Base-by-base conservation (phyloP, 208 protist species). In the Herpetomonas muscarum region DNA sequence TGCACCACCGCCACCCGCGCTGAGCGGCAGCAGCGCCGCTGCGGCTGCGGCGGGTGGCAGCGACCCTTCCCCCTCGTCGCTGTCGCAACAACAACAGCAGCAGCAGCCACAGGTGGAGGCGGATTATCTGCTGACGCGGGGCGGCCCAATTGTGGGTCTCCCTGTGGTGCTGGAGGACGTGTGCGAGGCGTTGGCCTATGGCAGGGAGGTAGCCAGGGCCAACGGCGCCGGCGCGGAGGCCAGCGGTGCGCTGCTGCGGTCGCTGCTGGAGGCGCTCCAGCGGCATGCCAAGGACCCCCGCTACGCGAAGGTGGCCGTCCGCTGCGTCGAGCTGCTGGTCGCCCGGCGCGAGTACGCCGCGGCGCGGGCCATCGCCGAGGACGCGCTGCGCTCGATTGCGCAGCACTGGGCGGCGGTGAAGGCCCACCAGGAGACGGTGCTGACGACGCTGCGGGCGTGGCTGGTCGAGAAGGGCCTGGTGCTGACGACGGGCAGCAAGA, bases 241-340 rank as follows among this genome's bases (percentile, higher is more conserved):
- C 28, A 36, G 31, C 1, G 54, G 44, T 3, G 12, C 55, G 1
- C 29, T 52, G 2, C 58, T 31, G 17, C 36, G 19, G 12, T 28
- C 13, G 24, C 24, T 82, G 45, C 28, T 70, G 46, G 84, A 91
- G 22, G 39, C 50, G 0, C 58, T 91, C 10, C 46, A 66, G 22
- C 55, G 66, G 37, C 67, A 75, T 54, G 58, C 57, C 15, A 64
- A 76, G 31, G 66, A 85, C 57, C 76, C 79, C 0, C 54, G 70
- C 24, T 81, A 75, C 39, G 60, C 77, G 6, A 81, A 80, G 64
- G 55, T 73, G 21, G 51, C 72, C 12, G 59, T 76, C 29, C 74
- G 68, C 53, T 57, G 79, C 28, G 71, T 89, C 53, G 72, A 72
- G 26, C 55, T 70, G 52, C 58, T 89, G 41, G 39, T 89, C 19